phyloP scores from a whole-genome alignment of 2,329 filamentous ascomycete genomes.

The Penicillium sp. region DNA sequence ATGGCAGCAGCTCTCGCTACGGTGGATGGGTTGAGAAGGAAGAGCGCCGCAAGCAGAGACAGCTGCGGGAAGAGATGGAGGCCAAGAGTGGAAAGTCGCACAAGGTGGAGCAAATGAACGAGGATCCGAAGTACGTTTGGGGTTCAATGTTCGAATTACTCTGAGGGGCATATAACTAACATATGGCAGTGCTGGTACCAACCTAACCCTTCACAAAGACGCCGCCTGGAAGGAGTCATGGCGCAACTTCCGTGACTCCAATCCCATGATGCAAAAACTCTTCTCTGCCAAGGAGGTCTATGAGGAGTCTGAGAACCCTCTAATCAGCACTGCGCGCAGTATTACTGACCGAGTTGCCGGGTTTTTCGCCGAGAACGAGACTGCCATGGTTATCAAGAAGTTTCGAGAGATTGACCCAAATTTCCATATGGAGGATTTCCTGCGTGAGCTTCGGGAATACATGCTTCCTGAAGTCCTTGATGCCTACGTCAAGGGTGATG shows the following conservation, averaged over 20 bases:
- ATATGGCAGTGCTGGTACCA: conserved; percentile 74
- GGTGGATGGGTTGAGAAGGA: conserved; percentile 97
- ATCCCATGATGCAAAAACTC: conserved; percentile 80
- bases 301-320: conserved; percentile 94
- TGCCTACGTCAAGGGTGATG: conserved; percentile 95
- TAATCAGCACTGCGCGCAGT: conserved; percentile 87
- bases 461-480: conserved; percentile 96
- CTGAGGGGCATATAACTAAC: conserved; percentile 27
- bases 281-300: conserved; percentile 85
- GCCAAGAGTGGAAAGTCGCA: conserved; percentile 50
- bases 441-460: conserved; percentile 94
- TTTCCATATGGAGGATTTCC: conserved; percentile 92
- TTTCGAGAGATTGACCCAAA: conserved; percentile 92
- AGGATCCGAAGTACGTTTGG: conserved; percentile 77
- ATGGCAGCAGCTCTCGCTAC: conserved; percentile 92
- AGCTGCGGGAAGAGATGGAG: conserved; percentile 65
- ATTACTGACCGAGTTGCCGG: conserved; percentile 91
- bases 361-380: conserved; percentile 98
- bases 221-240: conserved; percentile 98
- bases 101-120: conserved; percentile 63
- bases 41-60: conserved; percentile 76
- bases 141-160: background rate
- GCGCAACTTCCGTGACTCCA: conserved; percentile 89
- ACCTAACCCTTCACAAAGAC: conserved; percentile 94
- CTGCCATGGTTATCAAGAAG: conserved; percentile 94